Evolutionary conservation across 805 yeast genomes (phyloP), one percentile per base, ranked within the genome.

Genomic region (Brettanomyces nanus): DNA sequence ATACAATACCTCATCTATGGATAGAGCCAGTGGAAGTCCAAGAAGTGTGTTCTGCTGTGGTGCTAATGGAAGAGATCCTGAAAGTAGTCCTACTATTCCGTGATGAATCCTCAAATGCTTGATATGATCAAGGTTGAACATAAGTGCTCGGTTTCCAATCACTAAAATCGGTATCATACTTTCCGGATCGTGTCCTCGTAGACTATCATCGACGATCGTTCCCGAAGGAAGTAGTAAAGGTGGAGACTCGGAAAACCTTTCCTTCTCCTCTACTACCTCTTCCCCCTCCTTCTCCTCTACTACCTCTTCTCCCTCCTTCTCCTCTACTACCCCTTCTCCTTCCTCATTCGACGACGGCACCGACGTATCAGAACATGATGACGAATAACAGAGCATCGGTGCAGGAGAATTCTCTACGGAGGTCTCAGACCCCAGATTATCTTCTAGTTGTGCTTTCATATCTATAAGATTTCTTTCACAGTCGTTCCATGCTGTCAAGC

Each of bases 31-130:
- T 0, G 98, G 98, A 2, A 89, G 59, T 0, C 95, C 94, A 29
- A 85, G 63, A 50, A 89, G 82, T n/a, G 79, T 66, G 51, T 86
- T 87, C 52, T 90, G 98, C 56, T 92, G 98, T 2, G 97, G 92
- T n/a, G 89, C 86, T 33, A 77, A 69, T 0, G 96, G 84, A 22
- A 92, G 61, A 0, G 96, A 83, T 1, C 98, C 98, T 0, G 75
- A 62, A 13, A 90, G 63, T 1, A 80, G 75, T 0, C 98, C 98
- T 18, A 77, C 68, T 1, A 92, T 69, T 11, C 85, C 85, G 31
- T 71, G 59, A 2, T 48, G 28, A 22, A 65, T 64, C 18, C 97
- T 65, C 5, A 87, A 64, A 18, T 38, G 39, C 46, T 69, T 68
- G 35, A 84, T 65, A 36, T 68, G 72, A 0, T 68, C 69, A 1